phyloP scores from a whole-genome alignment of 2,329 filamentous ascomycete genomes.

The Blastomyces parvus region DNA sequence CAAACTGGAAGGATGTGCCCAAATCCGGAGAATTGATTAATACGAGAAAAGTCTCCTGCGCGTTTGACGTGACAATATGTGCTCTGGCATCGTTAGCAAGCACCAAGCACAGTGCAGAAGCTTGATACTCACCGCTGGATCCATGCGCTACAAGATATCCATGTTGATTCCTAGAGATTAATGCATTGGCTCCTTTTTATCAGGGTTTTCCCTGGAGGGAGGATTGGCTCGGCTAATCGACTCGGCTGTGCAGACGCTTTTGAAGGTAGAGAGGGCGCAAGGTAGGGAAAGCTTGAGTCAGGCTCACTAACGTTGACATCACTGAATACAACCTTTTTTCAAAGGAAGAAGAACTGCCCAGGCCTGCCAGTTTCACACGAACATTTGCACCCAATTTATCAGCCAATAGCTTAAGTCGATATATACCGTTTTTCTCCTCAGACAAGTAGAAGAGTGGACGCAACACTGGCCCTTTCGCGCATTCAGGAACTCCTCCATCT shows the following conservation, averaged over 20 bases:
- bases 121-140: background rate
- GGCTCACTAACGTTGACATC: background rate
- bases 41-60: background rate
- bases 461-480: background rate
- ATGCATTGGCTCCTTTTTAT: background rate
- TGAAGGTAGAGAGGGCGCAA: background rate
- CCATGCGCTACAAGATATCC: too few relatives aligned
- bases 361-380: too few relatives aligned
- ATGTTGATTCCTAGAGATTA: background rate
- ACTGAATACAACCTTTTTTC: too few relatives aligned
- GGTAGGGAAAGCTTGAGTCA: background rate
- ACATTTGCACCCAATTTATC: background rate
- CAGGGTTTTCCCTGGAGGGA: background rate
- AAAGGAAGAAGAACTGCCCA: too few relatives aligned
- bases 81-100: background rate
- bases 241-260: background rate
- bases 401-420: background rate
- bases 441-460: background rate
- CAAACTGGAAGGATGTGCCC: background rate
- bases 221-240: background rate
- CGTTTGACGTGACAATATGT: background rate
- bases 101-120: background rate
- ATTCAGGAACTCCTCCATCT: background rate
- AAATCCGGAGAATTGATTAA: background rate
- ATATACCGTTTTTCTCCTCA: background rate